A percentile compares a stretch with the other conserved stretches of the same genome.
Evolutionary conservation across 1,284 basidiomycete genomes (phyloP).

Genomic region (Melampsora abietis-canadensis): DNA sequence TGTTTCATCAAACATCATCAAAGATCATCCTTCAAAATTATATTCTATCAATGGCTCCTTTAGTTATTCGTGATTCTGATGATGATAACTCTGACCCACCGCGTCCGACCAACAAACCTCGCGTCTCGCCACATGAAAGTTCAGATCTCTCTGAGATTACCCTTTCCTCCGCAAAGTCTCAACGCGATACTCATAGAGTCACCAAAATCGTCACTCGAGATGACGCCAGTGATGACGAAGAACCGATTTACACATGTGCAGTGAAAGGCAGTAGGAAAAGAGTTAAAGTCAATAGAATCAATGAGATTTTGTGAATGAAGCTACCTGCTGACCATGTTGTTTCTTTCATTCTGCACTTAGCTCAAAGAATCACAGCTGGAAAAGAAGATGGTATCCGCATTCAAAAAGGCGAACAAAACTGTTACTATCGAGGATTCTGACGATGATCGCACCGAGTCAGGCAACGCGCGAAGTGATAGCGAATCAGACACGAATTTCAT

Average conservation of each 20-base stretch:
- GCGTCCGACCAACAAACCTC: neutral
- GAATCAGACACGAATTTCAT: constrained; percentile 7
- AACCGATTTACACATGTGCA: constrained; percentile 20
- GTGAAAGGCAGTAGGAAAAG: constrained; percentile 9
- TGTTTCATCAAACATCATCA: too few species aligned
- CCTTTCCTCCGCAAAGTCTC: neutral
- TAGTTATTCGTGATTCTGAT: neutral
- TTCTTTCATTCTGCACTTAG: neutral
- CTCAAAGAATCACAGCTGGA: constrained; percentile 31
- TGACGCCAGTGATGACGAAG: neutral
- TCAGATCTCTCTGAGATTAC: neutral
- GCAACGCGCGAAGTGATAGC: neutral
- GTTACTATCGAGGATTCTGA: constrained; percentile 8
- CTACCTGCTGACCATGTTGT: neutral
- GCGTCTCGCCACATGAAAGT: neutral
- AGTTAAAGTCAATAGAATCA: constrained; percentile 4
- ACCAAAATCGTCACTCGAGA: neutral
- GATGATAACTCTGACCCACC: neutral
- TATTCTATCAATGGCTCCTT: neutral
- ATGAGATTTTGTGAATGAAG: neutral
- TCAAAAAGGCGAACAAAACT: constrained; percentile 14
- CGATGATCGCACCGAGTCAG: neutral
- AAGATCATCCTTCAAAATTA: too few species aligned
- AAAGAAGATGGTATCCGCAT: constrained; percentile 19
- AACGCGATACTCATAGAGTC: neutral